Percentiles rank a stretch among this genome's conserved stretches.
Conservation (phyloP, 2,329 filamentous ascomycete genomes). For the Erysiphe pulchra region DNA sequence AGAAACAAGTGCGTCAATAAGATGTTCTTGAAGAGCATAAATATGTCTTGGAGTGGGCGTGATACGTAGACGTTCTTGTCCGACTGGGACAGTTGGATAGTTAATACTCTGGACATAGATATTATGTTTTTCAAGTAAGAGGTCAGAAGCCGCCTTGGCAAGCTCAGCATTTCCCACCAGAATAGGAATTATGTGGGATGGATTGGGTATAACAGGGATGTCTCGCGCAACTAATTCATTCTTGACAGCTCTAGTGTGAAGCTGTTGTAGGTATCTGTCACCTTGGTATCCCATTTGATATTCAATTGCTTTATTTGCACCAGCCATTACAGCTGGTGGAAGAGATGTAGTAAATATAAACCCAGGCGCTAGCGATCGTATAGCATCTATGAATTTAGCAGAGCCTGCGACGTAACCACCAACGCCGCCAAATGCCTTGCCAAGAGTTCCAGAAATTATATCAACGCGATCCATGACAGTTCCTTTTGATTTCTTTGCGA, state of each 20-base stretch:
- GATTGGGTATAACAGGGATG: constrained; percentile 94
- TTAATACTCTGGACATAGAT: constrained; percentile 99
- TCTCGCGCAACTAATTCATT: constrained; percentile 50
- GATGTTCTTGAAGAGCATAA: constrained; percentile 60
- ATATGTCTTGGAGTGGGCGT: constrained; percentile 87
- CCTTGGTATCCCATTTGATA: constrained; percentile 72
- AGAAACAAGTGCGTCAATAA: constrained; percentile 58
- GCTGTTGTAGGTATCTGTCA: constrained; percentile 76
- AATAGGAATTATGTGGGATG: constrained; percentile 83
- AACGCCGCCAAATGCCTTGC: constrained; percentile 94
- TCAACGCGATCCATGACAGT: constrained; percentile 91
- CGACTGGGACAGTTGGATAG: constrained; percentile 90
- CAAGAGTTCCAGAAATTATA: constrained; percentile 91
- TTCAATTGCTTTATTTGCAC: constrained; percentile 72
- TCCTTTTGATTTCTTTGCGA: constrained; percentile 44
- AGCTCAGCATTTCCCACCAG: constrained; percentile 84
- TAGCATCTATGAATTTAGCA: constrained; percentile 63
- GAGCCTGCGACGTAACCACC: constrained; percentile 94
- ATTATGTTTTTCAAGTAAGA: constrained; percentile 66
- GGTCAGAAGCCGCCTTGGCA: constrained; percentile 76
- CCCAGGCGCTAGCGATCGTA: constrained; percentile 80
- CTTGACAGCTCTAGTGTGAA: constrained; percentile 90
- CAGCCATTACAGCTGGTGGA: constrained; percentile 89
- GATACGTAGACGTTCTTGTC: constrained; percentile 89
- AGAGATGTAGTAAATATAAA: constrained; percentile 98